phyloP scores from a whole-genome alignment of 345 rosid species.

The Citrus hindsii region DNA sequence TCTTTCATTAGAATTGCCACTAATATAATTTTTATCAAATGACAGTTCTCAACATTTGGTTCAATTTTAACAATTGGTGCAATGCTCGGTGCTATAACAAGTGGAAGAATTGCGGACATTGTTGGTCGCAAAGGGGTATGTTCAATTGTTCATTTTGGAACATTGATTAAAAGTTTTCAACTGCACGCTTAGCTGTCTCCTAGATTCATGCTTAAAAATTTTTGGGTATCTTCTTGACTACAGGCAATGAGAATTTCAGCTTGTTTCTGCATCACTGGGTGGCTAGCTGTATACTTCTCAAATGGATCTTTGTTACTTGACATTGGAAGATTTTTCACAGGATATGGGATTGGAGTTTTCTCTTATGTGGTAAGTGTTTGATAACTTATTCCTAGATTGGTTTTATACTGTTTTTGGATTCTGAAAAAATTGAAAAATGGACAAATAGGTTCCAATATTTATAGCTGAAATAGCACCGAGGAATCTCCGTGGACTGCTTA shows the following conservation, averaged over 20 bases:
- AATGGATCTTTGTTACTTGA: conserved; percentile 62
- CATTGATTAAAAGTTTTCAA: not conserved
- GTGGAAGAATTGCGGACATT: conserved; percentile 74
- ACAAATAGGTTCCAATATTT: conserved; percentile 66
- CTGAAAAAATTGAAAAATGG: too few species aligned
- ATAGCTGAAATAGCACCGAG: conserved; percentile 93
- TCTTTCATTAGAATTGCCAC: not conserved
- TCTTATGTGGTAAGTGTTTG: conserved; percentile 71
- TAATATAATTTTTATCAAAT: not conserved
- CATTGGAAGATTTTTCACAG: conserved; percentile 79
- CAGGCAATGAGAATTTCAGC: conserved; percentile 92
- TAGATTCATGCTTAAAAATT: too few species aligned
- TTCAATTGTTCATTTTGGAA: not conserved
- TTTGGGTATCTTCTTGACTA: not conserved
- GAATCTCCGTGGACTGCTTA: conserved; percentile 86
- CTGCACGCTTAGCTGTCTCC: too few species aligned
- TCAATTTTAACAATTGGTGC: conserved; percentile 95
- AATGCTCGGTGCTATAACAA: conserved; percentile 86
- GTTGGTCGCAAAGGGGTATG: conserved; percentile 86
- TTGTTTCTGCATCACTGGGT: conserved; percentile 71
- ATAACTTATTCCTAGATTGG: not conserved
- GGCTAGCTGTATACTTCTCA: conserved; percentile 76
- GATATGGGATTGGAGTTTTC: conserved; percentile 86
- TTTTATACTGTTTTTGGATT: not conserved
- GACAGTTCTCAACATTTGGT: conserved; percentile 90